Conservation (phyloP, 805 yeast species). For the Lipomyces anomalus region DNA sequence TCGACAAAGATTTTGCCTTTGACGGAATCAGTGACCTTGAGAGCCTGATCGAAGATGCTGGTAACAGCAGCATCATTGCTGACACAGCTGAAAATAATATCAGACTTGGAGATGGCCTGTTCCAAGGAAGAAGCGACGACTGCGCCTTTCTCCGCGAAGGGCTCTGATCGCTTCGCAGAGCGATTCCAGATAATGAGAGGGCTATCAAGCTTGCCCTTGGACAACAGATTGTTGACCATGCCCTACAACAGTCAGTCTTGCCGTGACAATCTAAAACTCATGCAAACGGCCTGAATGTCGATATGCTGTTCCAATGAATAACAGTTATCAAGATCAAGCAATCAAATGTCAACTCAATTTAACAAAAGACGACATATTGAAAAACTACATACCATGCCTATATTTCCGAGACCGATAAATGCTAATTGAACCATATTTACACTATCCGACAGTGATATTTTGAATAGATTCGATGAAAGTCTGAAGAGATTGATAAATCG, state of each 20-base stretch:
- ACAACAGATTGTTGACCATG: constrained; percentile 21
- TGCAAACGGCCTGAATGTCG: no score
- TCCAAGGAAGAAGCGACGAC: constrained; percentile 14
- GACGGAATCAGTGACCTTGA: constrained; percentile 15
- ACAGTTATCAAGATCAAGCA: background rate
- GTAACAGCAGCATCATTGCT: constrained; percentile 20
- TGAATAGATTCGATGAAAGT: background rate
- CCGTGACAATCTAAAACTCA: no score
- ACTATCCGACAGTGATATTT: background rate
- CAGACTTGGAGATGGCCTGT: constrained; percentile 21
- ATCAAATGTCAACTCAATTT: background rate
- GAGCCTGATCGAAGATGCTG: constrained; percentile 14
- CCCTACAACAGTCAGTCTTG: no score
- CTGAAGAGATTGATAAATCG: background rate
- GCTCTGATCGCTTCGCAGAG: constrained; percentile 9
- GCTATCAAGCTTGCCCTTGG: constrained; percentile 17
- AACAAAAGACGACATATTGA: background rate
- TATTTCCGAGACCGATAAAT: constrained; percentile 22
- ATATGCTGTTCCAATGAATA: no score
- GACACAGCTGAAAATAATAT: constrained; percentile 23
- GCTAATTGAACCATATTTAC: constrained; percentile 21
- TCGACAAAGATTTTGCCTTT: constrained; percentile 28
- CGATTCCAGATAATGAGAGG: constrained; percentile 25
- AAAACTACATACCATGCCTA: constrained; percentile 15
- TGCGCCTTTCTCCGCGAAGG: constrained; percentile 11